Evolutionary conservation across 805 yeast species (phyloP).

Genomic region (Kazachstania psychrophila): DNA sequence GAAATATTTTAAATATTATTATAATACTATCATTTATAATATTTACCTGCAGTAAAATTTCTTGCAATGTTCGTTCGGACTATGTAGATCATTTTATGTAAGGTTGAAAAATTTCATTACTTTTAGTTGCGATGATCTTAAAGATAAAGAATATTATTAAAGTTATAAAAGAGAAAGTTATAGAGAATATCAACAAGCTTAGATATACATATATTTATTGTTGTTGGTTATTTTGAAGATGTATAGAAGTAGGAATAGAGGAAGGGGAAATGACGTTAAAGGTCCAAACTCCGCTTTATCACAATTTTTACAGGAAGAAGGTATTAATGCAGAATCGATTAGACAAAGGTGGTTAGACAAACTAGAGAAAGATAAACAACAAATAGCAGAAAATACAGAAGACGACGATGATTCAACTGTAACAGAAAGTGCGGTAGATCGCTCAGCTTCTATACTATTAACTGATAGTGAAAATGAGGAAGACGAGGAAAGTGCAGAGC

Average conservation of each 20-base stretch:
- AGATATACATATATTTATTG: not conserved
- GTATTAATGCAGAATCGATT: conserved; percentile 76
- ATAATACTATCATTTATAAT: no score
- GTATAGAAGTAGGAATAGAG: conserved; percentile 24
- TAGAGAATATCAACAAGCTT: no score
- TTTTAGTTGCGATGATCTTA: no score
- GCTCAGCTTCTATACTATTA: not conserved
- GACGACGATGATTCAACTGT: not conserved
- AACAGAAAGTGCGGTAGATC: not conserved
- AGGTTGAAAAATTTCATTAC: no score
- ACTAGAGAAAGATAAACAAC: conserved; percentile 17
- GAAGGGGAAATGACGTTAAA: conserved; percentile 23
- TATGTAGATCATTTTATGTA: no score
- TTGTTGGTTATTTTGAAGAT: conserved; percentile 5
- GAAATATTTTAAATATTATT: no score
- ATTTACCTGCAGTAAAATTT: no score
- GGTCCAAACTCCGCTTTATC: conserved; percentile 82
- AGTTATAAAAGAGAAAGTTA: no score
- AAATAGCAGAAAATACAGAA: not conserved
- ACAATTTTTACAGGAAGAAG: conserved; percentile 78
- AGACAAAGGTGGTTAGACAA: conserved; percentile 38
- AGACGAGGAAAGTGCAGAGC: conserved; percentile 4
- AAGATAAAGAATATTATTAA: no score
- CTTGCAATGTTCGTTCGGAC: no score
- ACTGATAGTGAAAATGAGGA: conserved; percentile 2